Evolutionary conservation across 495 filamentous ascomycete genomes (phyloP).

Genomic region (Aspergillus bridgeri): DNA sequence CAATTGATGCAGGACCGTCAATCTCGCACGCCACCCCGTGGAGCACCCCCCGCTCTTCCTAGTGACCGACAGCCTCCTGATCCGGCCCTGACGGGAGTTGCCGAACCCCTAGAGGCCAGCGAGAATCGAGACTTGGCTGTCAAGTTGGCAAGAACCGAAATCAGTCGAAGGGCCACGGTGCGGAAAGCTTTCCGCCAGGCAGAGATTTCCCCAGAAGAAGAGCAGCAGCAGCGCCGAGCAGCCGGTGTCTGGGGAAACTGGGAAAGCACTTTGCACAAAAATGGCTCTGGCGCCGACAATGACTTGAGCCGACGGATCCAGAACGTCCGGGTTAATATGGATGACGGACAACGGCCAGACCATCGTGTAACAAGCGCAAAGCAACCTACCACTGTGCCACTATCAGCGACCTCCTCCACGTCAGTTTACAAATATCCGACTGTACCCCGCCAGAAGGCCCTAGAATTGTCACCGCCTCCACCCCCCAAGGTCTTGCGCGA

Average conservation of each 20-base stretch:
- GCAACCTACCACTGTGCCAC: constrained; percentile 15
- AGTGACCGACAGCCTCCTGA: constrained; percentile 29
- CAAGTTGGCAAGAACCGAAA: constrained; percentile 69
- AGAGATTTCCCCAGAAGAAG: constrained; percentile 52
- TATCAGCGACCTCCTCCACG: constrained; percentile 7
- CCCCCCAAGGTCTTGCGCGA: constrained; percentile 16
- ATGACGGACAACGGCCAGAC: constrained; percentile 18
- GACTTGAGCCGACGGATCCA: constrained; percentile 50
- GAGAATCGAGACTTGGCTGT: constrained; percentile 76
- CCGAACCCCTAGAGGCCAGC: constrained; percentile 60
- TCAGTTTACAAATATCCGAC: constrained; percentile 51
- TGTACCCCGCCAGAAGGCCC: constrained; percentile 45
- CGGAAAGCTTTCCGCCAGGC: constrained; percentile 53
- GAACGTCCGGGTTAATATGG: constrained; percentile 37
- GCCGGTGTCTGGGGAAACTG: constrained; percentile 65
- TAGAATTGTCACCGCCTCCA: constrained; percentile 21
- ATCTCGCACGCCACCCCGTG: constrained; percentile 26
- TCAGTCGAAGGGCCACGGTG: constrained; percentile 61
- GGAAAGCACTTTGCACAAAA: constrained; percentile 39
- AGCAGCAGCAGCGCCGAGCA: constrained; percentile 51
- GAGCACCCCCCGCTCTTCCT: constrained; percentile 10
- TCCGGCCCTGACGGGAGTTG: constrained; percentile 38
- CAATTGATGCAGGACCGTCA: constrained; percentile 50
- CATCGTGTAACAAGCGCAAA: constrained; percentile 7
- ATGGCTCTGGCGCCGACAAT: constrained; percentile 24